phyloP scores from a whole-genome alignment of 495 filamentous ascomycete genomes.

The Aspergillus indologenus region DNA sequence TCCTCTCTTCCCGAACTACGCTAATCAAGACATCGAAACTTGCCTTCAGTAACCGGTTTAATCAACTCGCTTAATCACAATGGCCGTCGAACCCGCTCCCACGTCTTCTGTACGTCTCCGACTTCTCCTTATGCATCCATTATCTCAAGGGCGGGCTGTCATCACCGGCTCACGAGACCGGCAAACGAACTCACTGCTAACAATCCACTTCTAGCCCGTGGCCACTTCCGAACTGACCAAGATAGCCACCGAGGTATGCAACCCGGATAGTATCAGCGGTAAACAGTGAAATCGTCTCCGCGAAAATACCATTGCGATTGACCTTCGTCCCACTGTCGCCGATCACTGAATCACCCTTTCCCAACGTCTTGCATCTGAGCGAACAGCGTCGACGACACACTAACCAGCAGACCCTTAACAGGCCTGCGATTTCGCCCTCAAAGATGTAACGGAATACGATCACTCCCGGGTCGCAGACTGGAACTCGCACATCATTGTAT shows the following conservation, averaged over 20 bases:
- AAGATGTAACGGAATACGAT: conserved; percentile 69
- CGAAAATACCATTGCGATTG: no score
- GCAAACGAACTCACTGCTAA: background rate
- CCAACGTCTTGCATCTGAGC: no score
- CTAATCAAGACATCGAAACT: conserved; percentile 8
- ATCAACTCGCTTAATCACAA: conserved; percentile 20
- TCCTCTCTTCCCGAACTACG: conserved; percentile 7
- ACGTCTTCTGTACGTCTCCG: conserved; percentile 31
- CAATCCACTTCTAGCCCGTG: conserved; percentile 57
- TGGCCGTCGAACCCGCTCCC: conserved; percentile 36
- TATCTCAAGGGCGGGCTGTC: background rate
- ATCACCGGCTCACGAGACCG: background rate
- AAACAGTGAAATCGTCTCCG: background rate
- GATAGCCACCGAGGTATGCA: conserved; percentile 74
- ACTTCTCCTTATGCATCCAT: conserved; percentile 4
- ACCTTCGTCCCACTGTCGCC: no score
- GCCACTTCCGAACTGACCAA: conserved; percentile 71
- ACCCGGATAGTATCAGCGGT: background rate
- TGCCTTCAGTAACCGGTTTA: background rate
- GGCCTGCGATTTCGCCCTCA: conserved; percentile 80
- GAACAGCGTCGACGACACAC: background rate
- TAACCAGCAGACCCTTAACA: conserved; percentile 28
- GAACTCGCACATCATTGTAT: conserved; percentile 90
- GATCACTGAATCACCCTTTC: no score
- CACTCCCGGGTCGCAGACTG: conserved; percentile 75